phyloP scores from a whole-genome alignment of 805 yeast genomes.

The Candida broadrunensis region DNA sequence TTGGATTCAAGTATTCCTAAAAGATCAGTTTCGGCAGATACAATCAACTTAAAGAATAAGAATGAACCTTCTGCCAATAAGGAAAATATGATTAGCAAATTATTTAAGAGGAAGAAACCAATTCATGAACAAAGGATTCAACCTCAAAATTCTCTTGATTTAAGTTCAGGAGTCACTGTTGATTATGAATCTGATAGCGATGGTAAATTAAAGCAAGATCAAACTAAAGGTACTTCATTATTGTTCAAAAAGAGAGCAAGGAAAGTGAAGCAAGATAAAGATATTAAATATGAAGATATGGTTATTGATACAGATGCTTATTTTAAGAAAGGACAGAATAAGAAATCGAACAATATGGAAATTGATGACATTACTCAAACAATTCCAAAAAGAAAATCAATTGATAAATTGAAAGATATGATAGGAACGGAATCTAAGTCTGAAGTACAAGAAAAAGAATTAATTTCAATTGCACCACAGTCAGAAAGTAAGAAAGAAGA shows the following conservation, averaged over 20 bases:
- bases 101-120: constrained; percentile 36
- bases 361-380: constrained; percentile 2
- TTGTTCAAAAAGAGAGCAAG: constrained; percentile 15
- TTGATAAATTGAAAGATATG: not conserved
- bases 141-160: constrained; percentile 1
- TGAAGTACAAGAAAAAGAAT: not conserved
- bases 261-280: constrained; percentile 5
- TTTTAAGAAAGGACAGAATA: constrained; percentile 8
- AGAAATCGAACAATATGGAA: constrained; percentile 1
- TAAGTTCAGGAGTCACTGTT: constrained; percentile 16
- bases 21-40: constrained; percentile 1
- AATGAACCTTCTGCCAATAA: constrained; percentile 19
- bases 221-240: constrained; percentile 5
- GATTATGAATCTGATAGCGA: constrained; percentile 24
- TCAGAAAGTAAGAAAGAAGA: not conserved
- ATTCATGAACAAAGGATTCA: constrained; percentile 5
- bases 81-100: constrained; percentile 39
- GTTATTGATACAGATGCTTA: constrained; percentile 8
- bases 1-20: not conserved
- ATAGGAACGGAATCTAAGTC: not conserved
- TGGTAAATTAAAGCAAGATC: not conserved
- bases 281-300: constrained; percentile 10
- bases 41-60: constrained; percentile 6
- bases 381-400: not conserved
- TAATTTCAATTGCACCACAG: not conserved